phyloP scores from a whole-genome alignment of 371 early-diverging fungal species.

The Umbelopsis sp. region DNA sequence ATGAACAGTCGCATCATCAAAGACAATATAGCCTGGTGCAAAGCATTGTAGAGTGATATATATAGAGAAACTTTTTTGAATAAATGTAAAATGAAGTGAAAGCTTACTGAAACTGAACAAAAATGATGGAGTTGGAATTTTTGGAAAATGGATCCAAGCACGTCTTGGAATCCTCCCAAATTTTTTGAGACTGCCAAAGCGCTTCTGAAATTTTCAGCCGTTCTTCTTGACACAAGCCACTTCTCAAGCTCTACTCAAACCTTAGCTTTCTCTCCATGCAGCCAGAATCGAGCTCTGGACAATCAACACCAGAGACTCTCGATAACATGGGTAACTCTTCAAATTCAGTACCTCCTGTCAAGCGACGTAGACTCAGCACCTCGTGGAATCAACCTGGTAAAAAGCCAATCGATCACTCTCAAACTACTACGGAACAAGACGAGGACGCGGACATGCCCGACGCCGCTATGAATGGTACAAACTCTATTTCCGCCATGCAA shows the following conservation, averaged over 20 bases:
- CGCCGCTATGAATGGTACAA: conserved; percentile 4
- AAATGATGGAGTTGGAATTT: too few relatives aligned
- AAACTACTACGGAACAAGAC: not conserved
- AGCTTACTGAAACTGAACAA: too few relatives aligned
- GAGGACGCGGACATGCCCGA: conserved; percentile 24
- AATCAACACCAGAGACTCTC: conserved; percentile 13
- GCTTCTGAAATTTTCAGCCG: conserved; percentile 7
- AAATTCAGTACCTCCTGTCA: not conserved
- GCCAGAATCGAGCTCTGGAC: conserved; percentile 18
- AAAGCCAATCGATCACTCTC: not conserved
- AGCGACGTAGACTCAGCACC: conserved; percentile 9
- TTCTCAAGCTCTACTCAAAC: conserved; percentile 29
- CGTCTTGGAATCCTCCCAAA: too few relatives aligned
- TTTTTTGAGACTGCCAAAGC: not conserved
- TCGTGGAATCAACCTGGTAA: conserved; percentile 13
- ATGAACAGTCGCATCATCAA: conserved; percentile 11
- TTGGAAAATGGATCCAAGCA: too few relatives aligned
- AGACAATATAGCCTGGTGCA: not conserved
- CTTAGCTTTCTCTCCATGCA: conserved; percentile 4
- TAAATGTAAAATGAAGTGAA: too few relatives aligned
- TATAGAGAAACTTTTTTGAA: too few relatives aligned
- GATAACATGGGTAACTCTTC: conserved; percentile 2
- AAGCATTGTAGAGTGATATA: not conserved
- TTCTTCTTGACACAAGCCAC: conserved; percentile 21
- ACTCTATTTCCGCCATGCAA: conserved; percentile 26